Evolutionary conservation across 2,329 filamentous ascomycete genomes (phyloP), one percentile per base, ranked within the genome.

Genomic region (Bipolaris gigantea): DNA sequence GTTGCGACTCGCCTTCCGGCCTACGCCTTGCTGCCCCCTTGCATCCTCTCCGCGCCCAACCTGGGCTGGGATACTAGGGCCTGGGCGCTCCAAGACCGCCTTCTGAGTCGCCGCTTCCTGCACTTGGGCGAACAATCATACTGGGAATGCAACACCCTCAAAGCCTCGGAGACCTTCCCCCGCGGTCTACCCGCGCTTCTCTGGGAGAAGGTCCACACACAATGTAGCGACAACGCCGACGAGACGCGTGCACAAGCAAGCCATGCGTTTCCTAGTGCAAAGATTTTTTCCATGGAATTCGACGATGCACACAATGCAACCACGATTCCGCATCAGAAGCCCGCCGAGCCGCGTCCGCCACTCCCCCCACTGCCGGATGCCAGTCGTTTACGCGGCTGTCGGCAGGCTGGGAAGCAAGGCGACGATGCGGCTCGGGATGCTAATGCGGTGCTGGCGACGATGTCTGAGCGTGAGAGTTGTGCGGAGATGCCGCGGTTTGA

Each of bases 101-200:
- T 74, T 0, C 72, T 75, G 15, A 71, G 70, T 21, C 65, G 60
- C 13, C 64, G 72, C 13, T 61, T 72, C 51, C 61, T 75, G 15
- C 66, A 72, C 30, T 55, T 73, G 10, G 65, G 69, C 33, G 63
- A 66, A 48, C 72, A 75, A 45, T 58, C 73, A 55, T 72, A 74
- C 59, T 75, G 73, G 73, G 70, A 74, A 41, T 75, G 73, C 52
- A 70, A 70, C 55, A 56, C 62, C 8, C 69, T 73, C 50, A 74
- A 73, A 52, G 72, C 72, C 6, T 71, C 67, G 4, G 67, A 72
- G 42, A 73, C 69, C 5, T 73, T 73, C 58, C 72, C 72, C 4
- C 63, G 54, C 9, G 72, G 72, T 1, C 56, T 73, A 5, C 63
- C 70, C 9, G 57, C 71, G 3, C 67, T 74, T 8, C 47, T 74